Percentiles rank a stretch among this genome's conserved stretches.
phyloP scores from a whole-genome alignment of 148 eudicot genomes.

The Persicaria tinctoria region DNA sequence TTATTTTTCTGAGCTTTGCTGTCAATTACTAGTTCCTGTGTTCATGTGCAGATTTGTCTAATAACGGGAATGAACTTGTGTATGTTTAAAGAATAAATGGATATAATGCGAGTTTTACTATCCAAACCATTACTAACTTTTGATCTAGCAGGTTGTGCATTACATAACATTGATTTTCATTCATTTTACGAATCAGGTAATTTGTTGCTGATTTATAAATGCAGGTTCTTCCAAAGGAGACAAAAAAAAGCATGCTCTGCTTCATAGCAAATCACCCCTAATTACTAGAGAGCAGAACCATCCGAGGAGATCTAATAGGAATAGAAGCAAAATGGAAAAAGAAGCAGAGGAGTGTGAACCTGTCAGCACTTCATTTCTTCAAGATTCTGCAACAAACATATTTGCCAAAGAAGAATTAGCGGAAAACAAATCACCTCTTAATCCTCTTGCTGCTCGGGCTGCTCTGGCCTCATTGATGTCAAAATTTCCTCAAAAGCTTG shows the following conservation, averaged over 20 bases:
- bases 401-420: slow-evolving; percentile 15
- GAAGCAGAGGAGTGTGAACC: slow-evolving; percentile 19
- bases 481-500: slow-evolving; percentile 30
- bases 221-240: slow-evolving; percentile 17
- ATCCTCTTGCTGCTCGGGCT: slow-evolving; percentile 61
- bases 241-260: neutral
- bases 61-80: neutral
- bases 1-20: neutral
- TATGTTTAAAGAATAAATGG: neutral
- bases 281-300: slow-evolving; percentile 15
- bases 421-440: slow-evolving; percentile 34
- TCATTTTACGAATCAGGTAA: neutral
- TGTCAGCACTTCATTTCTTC: slow-evolving; percentile 16
- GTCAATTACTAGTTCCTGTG: neutral
- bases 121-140: neutral
- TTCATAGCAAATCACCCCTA: slow-evolving; percentile 16
- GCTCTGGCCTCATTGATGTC: slow-evolving; percentile 47
- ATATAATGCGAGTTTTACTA: neutral
- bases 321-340: slow-evolving; percentile 13
- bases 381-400: neutral
- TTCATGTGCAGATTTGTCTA: neutral
- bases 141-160: neutral
- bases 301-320: slow-evolving; percentile 27
- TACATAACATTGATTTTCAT: neutral
- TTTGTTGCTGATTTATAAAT: neutral